These are phyloP conservation scores for Trichomonas gallinae DNA, from an alignment of 208 protist species.

Conservation along the genomic window DNA sequence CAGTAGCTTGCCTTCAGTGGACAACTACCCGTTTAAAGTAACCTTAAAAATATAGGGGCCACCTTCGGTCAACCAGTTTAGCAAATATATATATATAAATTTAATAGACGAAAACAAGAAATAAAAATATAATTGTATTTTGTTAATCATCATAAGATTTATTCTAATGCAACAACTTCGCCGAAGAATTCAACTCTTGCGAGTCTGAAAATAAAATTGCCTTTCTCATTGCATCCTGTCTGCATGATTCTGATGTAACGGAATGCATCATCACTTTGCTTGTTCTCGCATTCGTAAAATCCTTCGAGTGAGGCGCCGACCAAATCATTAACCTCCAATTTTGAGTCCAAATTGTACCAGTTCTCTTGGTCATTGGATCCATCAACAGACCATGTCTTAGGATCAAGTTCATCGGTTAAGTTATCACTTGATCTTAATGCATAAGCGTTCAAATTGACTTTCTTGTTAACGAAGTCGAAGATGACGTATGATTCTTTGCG, in stretches of 20 bases:
- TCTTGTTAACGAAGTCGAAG: not conserved
- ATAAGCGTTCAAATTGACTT: not conserved
- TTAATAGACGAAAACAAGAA: too few relatives aligned
- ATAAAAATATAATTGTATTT: too few relatives aligned
- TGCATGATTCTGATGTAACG: not conserved
- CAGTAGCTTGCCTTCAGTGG: too few relatives aligned
- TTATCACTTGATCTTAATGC: not conserved
- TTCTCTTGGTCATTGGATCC: not conserved
- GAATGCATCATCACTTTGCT: not conserved
- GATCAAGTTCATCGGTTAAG: not conserved
- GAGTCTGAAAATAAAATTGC: not conserved
- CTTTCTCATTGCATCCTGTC: not conserved
- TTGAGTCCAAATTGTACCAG: not conserved
- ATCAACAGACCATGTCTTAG: not conserved
- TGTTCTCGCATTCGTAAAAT: not conserved
- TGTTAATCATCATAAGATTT: too few relatives aligned
- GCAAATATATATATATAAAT: too few relatives aligned
- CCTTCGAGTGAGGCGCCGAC: not conserved
- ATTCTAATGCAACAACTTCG: not conserved
- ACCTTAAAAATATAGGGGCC: too few relatives aligned
- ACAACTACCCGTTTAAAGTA: too few relatives aligned
- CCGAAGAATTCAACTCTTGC: not conserved
- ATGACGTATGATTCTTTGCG: not conserved
- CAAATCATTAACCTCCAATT: not conserved
- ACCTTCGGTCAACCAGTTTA: too few relatives aligned